Evolutionary conservation across 129 eudicot genomes (phyloP).

Genomic region (Erigeron canadensis): DNA sequence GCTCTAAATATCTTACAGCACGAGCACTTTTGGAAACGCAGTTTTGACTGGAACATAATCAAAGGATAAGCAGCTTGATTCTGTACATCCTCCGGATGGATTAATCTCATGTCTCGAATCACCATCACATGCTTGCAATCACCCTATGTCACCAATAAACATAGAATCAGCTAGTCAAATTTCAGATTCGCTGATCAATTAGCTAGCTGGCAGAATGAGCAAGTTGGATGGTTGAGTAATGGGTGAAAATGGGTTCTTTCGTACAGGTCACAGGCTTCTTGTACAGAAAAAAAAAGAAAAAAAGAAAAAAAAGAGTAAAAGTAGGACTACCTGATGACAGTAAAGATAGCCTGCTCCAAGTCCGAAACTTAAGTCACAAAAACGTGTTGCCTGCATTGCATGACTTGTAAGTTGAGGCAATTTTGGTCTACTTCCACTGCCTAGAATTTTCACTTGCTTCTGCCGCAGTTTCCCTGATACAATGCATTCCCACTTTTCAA

Average conservation of each 20-base stretch:
- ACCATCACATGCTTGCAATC: constrained; percentile 79
- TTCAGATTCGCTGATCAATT: neutral
- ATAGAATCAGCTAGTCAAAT: neutral
- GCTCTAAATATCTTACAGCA: constrained; percentile 72
- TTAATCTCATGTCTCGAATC: constrained; percentile 77
- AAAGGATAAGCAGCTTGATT: constrained; percentile 77
- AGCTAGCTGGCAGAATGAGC: too few relatives aligned
- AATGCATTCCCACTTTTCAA: constrained; percentile 76
- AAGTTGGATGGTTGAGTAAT: too few relatives aligned
- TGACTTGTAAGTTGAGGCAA: constrained; percentile 58
- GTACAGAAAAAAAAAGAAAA: too few relatives aligned
- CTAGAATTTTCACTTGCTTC: constrained; percentile 50
- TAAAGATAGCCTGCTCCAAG: constrained; percentile 86
- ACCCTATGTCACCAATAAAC: constrained; percentile 41
- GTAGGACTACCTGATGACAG: constrained; percentile 67
- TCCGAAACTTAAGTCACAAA: constrained; percentile 68
- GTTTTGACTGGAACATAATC: constrained; percentile 39
- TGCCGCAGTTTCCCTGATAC: constrained; percentile 56
- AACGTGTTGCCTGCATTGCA: constrained; percentile 54
- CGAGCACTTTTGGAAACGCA: constrained; percentile 51
- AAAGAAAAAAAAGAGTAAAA: constrained; percentile 1
- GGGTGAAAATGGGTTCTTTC: neutral
- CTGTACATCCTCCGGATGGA: constrained; percentile 65
- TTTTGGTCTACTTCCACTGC: constrained; percentile 29
- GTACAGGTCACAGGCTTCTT: too few relatives aligned